phyloP scores from a whole-genome alignment of 192 early-diverging fungal species.

The Coemansia sp. region DNA sequence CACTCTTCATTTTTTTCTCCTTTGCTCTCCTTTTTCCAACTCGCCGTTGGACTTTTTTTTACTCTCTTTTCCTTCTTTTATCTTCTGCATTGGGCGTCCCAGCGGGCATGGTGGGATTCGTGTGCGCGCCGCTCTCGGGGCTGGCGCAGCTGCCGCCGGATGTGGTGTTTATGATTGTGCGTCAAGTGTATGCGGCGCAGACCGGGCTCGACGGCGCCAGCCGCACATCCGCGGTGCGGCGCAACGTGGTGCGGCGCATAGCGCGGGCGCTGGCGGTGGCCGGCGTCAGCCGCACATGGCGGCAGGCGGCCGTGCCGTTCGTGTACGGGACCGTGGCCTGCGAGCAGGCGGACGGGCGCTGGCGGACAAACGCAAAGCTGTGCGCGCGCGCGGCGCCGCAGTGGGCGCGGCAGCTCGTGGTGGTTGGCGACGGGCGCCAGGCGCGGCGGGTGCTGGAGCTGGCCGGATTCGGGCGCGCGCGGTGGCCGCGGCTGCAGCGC shows the following conservation, averaged over 20 bases:
- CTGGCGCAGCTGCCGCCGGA: constrained; percentile 5
- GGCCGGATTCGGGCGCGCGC: background rate
- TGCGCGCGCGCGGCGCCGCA: background rate
- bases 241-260: background rate
- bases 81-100: too few species aligned
- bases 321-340: constrained; percentile 12
- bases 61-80: too few species aligned
- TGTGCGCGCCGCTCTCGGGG: too few species aligned
- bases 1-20: too few species aligned
- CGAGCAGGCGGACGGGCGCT: constrained; percentile 4
- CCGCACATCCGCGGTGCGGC: background rate
- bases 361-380: constrained; percentile 11
- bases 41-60: too few species aligned
- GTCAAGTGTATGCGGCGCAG: background rate
- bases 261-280: background rate
- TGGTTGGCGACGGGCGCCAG: background rate
- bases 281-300: constrained; percentile 10
- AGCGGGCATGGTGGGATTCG: background rate
- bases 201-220: background rate
- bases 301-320: constrained; percentile 8
- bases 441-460: background rate
- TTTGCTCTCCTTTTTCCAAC: too few species aligned
- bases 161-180: constrained; percentile 14
- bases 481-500: background rate
- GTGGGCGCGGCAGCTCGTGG: constrained; percentile 6